Conservation (phyloP, 1,139 yeast genomes). For the Blastobotrys petasosporus region DNA sequence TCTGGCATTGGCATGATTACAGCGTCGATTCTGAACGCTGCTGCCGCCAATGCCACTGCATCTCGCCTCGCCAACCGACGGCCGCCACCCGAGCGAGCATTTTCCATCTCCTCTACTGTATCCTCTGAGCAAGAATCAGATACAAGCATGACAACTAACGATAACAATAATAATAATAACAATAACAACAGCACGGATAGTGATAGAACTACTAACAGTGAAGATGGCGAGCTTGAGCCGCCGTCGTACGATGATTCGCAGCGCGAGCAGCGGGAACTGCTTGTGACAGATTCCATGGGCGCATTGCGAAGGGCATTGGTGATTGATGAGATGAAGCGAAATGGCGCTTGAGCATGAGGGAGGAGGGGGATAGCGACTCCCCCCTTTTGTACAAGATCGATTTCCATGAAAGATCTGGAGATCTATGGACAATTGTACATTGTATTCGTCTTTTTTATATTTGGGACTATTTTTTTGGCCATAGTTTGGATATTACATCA, state of each 20-base stretch:
- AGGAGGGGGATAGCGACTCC: too few relatives aligned
- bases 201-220: too few relatives aligned
- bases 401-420: too few relatives aligned
- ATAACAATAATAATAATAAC: neutral
- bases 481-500: too few relatives aligned
- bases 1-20: constrained; percentile 12
- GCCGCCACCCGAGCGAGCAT: neutral
- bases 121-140: neutral
- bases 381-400: too few relatives aligned
- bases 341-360: too few relatives aligned
- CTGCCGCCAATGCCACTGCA: constrained; percentile 10
- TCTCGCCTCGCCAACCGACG: constrained; percentile 5
- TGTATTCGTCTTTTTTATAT: too few relatives aligned
- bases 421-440: too few relatives aligned
- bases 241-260: constrained; percentile 17
- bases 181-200: too few relatives aligned
- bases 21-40: constrained; percentile 14
- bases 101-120: neutral
- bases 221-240: neutral
- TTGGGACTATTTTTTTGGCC: too few relatives aligned
- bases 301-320: constrained; percentile 5
- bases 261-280: constrained; percentile 16
- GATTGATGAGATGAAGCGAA: constrained; percentile 4
- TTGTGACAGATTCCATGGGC: constrained; percentile 10
- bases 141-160: neutral